These are phyloP conservation scores for Ophiostoma sp. DNA, from an alignment of 2,329 filamentous ascomycete species.

Conservation along the genomic window DNA sequence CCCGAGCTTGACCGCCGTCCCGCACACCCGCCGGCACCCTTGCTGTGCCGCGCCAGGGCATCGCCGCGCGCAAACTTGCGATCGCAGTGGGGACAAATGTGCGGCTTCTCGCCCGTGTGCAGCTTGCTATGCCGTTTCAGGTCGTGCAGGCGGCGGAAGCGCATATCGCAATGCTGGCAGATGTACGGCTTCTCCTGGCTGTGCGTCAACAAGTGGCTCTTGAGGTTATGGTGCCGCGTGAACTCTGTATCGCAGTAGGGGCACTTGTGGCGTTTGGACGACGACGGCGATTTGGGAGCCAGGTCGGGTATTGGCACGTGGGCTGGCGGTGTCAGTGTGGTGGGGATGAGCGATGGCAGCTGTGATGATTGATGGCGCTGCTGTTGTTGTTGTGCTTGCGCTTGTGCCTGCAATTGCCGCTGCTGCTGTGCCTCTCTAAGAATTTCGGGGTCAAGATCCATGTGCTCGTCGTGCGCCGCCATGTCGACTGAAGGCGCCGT, in stretches of 20 bases:
- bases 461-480: conserved; percentile 4
- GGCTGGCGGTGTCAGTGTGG: not conserved
- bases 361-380: not conserved
- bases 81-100: conserved; percentile 91
- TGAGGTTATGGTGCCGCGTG: conserved; percentile 93
- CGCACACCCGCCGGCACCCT: conserved; percentile 91
- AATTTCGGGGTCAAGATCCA: not conserved
- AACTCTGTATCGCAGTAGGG: conserved; percentile 96
- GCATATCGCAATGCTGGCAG: conserved; percentile 88
- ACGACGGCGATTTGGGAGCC: conserved; percentile 65
- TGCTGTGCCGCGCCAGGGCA: conserved; percentile 88
- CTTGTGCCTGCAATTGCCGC: conserved; percentile 8
- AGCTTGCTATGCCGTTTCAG: conserved; percentile 94
- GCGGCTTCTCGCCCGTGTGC: conserved; percentile 91
- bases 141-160: conserved; percentile 89
- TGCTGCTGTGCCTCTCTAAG: conserved; percentile 13
- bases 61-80: conserved; percentile 93
- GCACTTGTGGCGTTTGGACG: conserved; percentile 88
- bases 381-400: not conserved
- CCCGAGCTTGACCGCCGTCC: conserved; percentile 82
- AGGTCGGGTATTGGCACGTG: conserved; percentile 34
- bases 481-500: conserved; percentile 10
- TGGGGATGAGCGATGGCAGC: not conserved
- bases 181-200: conserved; percentile 98
- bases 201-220: conserved; percentile 93